Conservation (phyloP, 208 protist genomes). For the Crithidia acanthocephali region DNA sequence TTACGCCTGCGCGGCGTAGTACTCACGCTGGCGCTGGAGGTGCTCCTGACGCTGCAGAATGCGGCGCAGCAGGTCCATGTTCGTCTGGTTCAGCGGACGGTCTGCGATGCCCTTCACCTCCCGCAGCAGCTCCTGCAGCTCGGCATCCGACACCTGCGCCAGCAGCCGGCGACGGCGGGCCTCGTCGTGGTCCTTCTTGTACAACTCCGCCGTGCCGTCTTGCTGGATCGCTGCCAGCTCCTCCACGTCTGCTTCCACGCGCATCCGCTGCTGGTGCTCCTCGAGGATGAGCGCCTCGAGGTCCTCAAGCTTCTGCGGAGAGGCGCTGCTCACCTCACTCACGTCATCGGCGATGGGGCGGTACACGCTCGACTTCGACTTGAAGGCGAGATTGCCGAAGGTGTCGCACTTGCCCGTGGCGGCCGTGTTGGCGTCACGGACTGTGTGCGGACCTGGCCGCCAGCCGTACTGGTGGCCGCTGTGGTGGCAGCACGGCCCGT, state of each 20-base stretch:
- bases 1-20: slow-evolving; percentile 29
- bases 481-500: slow-evolving; percentile 56
- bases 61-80: slow-evolving; percentile 72
- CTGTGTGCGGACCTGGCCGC: slow-evolving; percentile 64
- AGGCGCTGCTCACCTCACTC: slow-evolving; percentile 70
- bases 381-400: slow-evolving; percentile 82
- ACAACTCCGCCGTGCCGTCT: slow-evolving; percentile 50
- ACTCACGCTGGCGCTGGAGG: slow-evolving; percentile 51
- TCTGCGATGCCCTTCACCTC: slow-evolving; percentile 65
- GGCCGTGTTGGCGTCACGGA: slow-evolving; percentile 65
- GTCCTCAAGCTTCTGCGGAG: slow-evolving; percentile 66
- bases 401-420: slow-evolving; percentile 78
- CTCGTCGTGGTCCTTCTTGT: slow-evolving; percentile 49
- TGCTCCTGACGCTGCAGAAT: slow-evolving; percentile 62
- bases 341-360: slow-evolving; percentile 39
- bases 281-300: slow-evolving; percentile 77
- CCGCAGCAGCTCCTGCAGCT: slow-evolving; percentile 68
- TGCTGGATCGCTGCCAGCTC: slow-evolving; percentile 57
- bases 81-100: slow-evolving; percentile 73
- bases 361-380: slow-evolving; percentile 36
- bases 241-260: slow-evolving; percentile 61
- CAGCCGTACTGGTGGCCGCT: slow-evolving; percentile 68
- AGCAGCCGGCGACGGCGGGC: slow-evolving; percentile 38
- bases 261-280: slow-evolving; percentile 63
- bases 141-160: slow-evolving; percentile 42